Percentiles rank a stretch among this genome's conserved stretches.
Evolutionary conservation across 73 alveolate genomes (phyloP).

Genomic region (Paramecium tetraurelia): DNA sequence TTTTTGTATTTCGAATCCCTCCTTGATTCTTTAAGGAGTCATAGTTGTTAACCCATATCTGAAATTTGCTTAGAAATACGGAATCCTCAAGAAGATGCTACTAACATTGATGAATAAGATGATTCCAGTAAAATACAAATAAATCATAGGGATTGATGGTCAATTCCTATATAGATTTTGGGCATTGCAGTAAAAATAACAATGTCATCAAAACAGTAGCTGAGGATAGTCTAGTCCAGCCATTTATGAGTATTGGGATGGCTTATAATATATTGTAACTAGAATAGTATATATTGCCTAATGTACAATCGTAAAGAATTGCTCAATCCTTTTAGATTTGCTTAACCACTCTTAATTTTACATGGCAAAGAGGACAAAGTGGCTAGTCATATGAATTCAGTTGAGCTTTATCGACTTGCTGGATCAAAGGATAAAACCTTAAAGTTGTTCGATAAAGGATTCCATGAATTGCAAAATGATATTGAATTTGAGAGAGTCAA

Average conservation of each 20-base stretch:
- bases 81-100: not conserved
- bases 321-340: not conserved
- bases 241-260: constrained; percentile 24
- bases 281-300: not conserved
- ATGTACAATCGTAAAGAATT: not conserved
- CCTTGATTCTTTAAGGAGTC: constrained; percentile 15
- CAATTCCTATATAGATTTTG: constrained; percentile 17
- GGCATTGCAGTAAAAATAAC: constrained; percentile 37
- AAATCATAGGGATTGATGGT: constrained; percentile 3
- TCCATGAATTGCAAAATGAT: constrained; percentile 29
- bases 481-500: constrained; percentile 26
- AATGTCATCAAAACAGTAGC: not conserved
- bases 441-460: not conserved
- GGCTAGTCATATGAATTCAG: constrained; percentile 47
- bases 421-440: not conserved
- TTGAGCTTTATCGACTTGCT: not conserved
- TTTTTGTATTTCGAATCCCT: constrained; percentile 31
- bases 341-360: not conserved
- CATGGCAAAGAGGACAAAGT: constrained; percentile 45
- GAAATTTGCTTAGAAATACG: constrained; percentile 13
- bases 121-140: not conserved
- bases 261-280: not conserved
- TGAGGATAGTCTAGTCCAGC: not conserved
- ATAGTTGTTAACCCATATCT: constrained; percentile 38
- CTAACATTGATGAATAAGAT: not conserved